Evolutionary conservation across 2,329 filamentous ascomycete species (phyloP).

Genomic region (Nothophoma quercina): DNA sequence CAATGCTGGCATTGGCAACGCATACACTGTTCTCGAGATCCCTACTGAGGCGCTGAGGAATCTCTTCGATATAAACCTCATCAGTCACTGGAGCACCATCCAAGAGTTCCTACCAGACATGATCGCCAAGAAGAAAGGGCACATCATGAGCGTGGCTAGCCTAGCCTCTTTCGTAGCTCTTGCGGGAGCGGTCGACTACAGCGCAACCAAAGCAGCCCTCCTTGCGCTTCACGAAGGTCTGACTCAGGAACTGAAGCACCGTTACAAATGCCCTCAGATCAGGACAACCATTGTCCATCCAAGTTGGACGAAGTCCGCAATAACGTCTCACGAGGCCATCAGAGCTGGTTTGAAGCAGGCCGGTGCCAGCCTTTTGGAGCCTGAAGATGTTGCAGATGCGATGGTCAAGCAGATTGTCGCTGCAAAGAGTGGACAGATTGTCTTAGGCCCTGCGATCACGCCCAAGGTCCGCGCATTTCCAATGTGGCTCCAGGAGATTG

Average conservation of each 20-base stretch:
- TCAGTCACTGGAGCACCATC: conserved; percentile 48
- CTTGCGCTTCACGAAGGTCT: conserved; percentile 48
- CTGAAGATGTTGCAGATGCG: conserved; percentile 51
- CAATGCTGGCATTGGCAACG: conserved; percentile 49
- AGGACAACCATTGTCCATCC: conserved; percentile 55
- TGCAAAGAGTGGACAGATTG: conserved; percentile 51
- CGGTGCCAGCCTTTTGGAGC: conserved; percentile 46
- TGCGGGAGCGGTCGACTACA: conserved; percentile 46
- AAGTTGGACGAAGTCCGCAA: conserved; percentile 52
- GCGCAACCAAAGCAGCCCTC: conserved; percentile 45
- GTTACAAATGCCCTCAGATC: conserved; percentile 53
- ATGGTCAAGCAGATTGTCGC: conserved; percentile 55
- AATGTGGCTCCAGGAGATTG: conserved; percentile 44
- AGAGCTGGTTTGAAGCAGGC: conserved; percentile 41
- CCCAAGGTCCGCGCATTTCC: conserved; percentile 40
- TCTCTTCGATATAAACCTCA: conserved; percentile 46
- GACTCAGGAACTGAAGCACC: conserved; percentile 51
- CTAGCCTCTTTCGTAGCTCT: conserved; percentile 45
- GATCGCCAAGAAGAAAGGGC: conserved; percentile 47
- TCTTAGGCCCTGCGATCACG: conserved; percentile 44
- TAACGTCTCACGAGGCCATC: conserved; percentile 37
- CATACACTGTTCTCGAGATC: conserved; percentile 42
- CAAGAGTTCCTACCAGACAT: conserved; percentile 50
- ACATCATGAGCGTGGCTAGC: conserved; percentile 47
- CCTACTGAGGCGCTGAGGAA: conserved; percentile 33